Evolutionary conservation across 441 rosid species (phyloP).

Genomic region (Dalechampia spathulata): DNA sequence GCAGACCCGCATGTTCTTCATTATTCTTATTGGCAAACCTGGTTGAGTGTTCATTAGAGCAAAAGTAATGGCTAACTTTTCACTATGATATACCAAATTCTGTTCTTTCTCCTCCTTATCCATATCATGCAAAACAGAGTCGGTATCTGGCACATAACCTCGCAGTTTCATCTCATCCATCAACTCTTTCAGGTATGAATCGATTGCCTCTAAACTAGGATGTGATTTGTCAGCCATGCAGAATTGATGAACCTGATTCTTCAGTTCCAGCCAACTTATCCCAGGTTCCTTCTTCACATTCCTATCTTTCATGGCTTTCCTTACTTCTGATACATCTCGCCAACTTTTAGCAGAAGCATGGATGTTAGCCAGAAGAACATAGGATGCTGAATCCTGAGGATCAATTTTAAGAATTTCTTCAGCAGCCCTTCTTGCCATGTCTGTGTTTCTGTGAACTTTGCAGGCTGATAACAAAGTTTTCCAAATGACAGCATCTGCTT

Average conservation of each 20-base stretch:
- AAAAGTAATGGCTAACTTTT: slow-evolving; percentile 71
- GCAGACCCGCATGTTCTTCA: slow-evolving; percentile 76
- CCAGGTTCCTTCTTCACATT: slow-evolving; percentile 81
- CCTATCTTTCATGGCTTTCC: slow-evolving; percentile 69
- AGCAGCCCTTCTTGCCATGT: slow-evolving; percentile 58
- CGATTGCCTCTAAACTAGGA: slow-evolving; percentile 42
- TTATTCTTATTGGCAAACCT: slow-evolving; percentile 58
- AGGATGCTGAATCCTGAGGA: slow-evolving; percentile 74
- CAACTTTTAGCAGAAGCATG: slow-evolving; percentile 72
- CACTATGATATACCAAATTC: slow-evolving; percentile 68
- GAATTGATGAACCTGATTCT: slow-evolving; percentile 62
- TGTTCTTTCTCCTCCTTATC: slow-evolving; percentile 70
- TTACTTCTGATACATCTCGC: slow-evolving; percentile 61
- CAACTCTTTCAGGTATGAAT: slow-evolving; percentile 48
- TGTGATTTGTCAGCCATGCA: slow-evolving; percentile 56
- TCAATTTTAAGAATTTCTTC: slow-evolving; percentile 60
- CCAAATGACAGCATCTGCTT: slow-evolving; percentile 71
- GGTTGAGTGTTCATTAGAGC: slow-evolving; percentile 53
- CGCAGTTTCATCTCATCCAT: slow-evolving; percentile 51
- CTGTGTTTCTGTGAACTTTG: slow-evolving; percentile 56
- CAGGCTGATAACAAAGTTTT: slow-evolving; percentile 86
- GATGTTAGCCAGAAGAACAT: slow-evolving; percentile 62
- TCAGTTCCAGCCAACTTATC: slow-evolving; percentile 81
- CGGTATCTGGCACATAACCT: slow-evolving; percentile 67
- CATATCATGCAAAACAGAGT: slow-evolving; percentile 69